Percentiles rank a stretch among this genome's conserved stretches.
These are phyloP conservation scores for Diplosphaera chodatii DNA, from an alignment of 139 green algal species.

Conservation along the genomic window DNA sequence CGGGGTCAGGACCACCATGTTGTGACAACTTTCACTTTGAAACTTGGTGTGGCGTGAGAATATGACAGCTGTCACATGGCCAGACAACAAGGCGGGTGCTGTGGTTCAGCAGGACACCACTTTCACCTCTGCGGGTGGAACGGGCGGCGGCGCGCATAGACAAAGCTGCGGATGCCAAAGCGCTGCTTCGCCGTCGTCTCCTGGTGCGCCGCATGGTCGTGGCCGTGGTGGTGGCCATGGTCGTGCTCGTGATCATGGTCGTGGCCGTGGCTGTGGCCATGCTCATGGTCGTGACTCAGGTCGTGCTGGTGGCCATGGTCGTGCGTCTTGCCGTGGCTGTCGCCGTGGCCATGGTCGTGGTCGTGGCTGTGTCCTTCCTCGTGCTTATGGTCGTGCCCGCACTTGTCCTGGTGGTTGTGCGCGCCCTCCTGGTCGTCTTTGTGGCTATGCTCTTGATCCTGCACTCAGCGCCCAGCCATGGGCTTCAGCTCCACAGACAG, in stretches of 20 bases:
- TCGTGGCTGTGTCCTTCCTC: constrained; percentile 12
- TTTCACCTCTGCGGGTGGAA: constrained; percentile 80
- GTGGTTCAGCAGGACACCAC: too few relatives aligned
- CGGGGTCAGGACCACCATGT: too few relatives aligned
- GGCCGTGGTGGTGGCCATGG: constrained; percentile 14
- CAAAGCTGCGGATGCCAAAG: constrained; percentile 87
- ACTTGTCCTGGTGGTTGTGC: too few relatives aligned
- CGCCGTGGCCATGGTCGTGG: constrained; percentile 31
- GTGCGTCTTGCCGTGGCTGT: constrained; percentile 32
- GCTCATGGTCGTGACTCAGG: background rate
- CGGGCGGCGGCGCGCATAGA: constrained; percentile 72
- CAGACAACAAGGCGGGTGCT: too few relatives aligned
- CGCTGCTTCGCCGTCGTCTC: constrained; percentile 47
- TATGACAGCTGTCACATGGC: too few relatives aligned
- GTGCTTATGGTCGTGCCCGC: too few relatives aligned
- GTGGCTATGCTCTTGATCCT: constrained; percentile 17
- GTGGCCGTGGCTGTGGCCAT: background rate
- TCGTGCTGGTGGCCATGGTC: constrained; percentile 14
- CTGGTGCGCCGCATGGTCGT: constrained; percentile 34
- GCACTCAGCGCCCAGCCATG: background rate
- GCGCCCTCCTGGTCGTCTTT: background rate
- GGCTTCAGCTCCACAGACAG: too few relatives aligned
- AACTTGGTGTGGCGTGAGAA: too few relatives aligned
- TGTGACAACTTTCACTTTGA: too few relatives aligned
- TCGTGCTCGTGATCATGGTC: background rate